Evolutionary conservation across 2,329 filamentous ascomycete species (phyloP), one percentile per base, ranked within the genome.

Genomic region (Lasiodiplodia sp.): DNA sequence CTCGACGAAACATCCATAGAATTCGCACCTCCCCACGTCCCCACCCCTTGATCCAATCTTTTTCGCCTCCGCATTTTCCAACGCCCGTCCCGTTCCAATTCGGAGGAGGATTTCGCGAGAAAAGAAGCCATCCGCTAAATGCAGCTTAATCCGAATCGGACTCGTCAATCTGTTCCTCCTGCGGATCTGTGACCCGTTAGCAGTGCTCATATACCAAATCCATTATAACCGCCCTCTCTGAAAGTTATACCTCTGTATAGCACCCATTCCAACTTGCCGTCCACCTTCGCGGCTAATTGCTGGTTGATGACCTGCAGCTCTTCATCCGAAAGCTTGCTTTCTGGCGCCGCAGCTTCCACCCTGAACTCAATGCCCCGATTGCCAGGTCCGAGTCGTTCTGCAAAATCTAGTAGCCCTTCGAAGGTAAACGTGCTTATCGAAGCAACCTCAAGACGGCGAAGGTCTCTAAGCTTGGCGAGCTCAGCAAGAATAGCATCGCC

Each of bases 361-460:
- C 79, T 80, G 44, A 85, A 65, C 1, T 78, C 75, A 16, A 85
- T 75, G 18, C 81, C 81, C 53, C 76, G 74, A 69, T 84, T 84
- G 2, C 79, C 77, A 1, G 77, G 76, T 1, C 75, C 79, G 10
- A 86, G 76, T 18, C 75, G 72, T 2, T 76, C 70, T n/a, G 84
- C 76, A 67, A 84, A 84, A 7, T 79, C 76, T 6, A 83, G 74
- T 1, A 91, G 80, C 1, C 85, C 86, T 4, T 82, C 75, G 3
- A 79, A 78, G 0, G 85, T 86, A 74, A 91, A 90, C 2, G 77
- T 76, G 0, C 88, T 88, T 2, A 85, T 78, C 2, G 86, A 87
- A 47, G 82, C 83, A 52, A 91, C 84, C 4, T 82, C 83, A 7
- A 91, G 78, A 4, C 78, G 80, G 56, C 83, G 84, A 44, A 91